A percentile compares a stretch with the other conserved stretches of the same genome.
Conservation (phyloP, 352 stramenopile genomes). For the Phytophthora ramorum region DNA sequence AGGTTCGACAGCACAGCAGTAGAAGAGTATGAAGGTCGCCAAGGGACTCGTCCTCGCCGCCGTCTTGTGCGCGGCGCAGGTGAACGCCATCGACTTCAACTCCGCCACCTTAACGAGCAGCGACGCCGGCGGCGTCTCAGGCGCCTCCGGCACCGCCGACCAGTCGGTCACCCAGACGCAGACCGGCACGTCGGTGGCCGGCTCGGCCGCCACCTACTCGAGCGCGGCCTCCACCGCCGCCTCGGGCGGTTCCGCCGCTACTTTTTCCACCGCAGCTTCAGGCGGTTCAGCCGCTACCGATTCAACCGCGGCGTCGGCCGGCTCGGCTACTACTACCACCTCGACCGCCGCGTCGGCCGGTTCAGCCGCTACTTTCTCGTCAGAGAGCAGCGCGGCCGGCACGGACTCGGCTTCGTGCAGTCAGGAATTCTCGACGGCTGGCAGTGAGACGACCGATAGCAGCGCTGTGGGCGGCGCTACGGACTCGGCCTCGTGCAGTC, state of each 20-base stretch:
- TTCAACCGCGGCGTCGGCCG: not conserved
- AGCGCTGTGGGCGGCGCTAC: conserved; percentile 1
- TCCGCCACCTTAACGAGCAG: conserved; percentile 20
- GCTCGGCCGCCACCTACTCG: conserved; percentile 10
- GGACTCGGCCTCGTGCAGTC: conserved; percentile 40
- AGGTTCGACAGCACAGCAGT: conserved; percentile 7
- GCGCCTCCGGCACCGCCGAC: conserved; percentile 2
- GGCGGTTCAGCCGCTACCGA: conserved; percentile 3
- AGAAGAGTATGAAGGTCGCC: conserved; percentile 42
- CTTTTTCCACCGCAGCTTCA: not conserved
- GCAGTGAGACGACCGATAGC: conserved; percentile 3
- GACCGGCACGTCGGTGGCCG: conserved; percentile 6
- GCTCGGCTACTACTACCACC: too few species aligned
- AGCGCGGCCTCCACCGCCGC: not conserved
- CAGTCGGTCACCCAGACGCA: conserved; percentile 10
- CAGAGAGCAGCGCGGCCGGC: conserved; percentile 4
- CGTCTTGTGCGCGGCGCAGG: conserved; percentile 56
- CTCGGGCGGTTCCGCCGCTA: conserved; percentile 5
- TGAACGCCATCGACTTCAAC: conserved; percentile 64
- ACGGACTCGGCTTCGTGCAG: conserved; percentile 39
- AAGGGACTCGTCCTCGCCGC: conserved; percentile 60
- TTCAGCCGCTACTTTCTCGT: not conserved
- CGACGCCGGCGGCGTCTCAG: conserved; percentile 31
- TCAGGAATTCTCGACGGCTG: conserved; percentile 35
- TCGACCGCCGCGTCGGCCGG: not conserved